Evolutionary conservation across 257 asterid species (phyloP).

Genomic region (Solanum paucissectum): DNA sequence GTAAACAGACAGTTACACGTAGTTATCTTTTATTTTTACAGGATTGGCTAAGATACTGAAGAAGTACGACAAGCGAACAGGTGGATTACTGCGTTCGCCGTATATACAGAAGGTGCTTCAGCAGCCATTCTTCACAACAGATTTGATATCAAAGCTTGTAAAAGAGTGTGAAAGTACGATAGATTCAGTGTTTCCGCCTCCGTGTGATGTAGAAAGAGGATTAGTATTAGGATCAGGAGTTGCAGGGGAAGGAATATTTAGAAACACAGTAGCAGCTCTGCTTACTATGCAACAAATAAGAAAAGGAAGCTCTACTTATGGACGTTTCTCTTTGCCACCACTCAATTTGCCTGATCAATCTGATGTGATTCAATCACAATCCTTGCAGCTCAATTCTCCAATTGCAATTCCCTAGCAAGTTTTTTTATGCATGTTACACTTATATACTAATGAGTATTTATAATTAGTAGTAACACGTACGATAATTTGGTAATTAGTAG

Average conservation of each 20-base stretch:
- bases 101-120: slow-evolving; percentile 61
- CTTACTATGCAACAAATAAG: slow-evolving; percentile 80
- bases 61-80: slow-evolving; percentile 86
- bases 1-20: background rate
- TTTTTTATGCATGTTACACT: too few relatives aligned
- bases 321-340: slow-evolving; percentile 85
- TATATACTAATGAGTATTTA: background rate
- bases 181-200: slow-evolving; percentile 51
- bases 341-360: slow-evolving; percentile 49
- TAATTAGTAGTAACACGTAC: background rate
- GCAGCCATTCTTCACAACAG: slow-evolving; percentile 90
- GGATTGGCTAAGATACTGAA: slow-evolving; percentile 84
- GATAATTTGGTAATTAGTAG: background rate
- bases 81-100: slow-evolving; percentile 61
- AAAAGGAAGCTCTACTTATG: slow-evolving; percentile 80
- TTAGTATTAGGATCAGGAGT: slow-evolving; percentile 6
- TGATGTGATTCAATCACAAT: slow-evolving; percentile 46
- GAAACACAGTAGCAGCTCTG: slow-evolving; percentile 84
- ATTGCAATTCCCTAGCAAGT: slow-evolving; percentile 34
- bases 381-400: slow-evolving; percentile 44
- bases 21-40: background rate
- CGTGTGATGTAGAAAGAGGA: slow-evolving; percentile 5
- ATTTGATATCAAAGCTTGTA: slow-evolving; percentile 66
- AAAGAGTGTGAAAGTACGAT: slow-evolving; percentile 76
- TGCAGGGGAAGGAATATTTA: slow-evolving; percentile 61